A percentile compares a stretch with the other conserved stretches of the same genome.
Evolutionary conservation across 2,329 filamentous ascomycete genomes (phyloP).

Genomic region (Pseudogymnoascus pannorum): DNA sequence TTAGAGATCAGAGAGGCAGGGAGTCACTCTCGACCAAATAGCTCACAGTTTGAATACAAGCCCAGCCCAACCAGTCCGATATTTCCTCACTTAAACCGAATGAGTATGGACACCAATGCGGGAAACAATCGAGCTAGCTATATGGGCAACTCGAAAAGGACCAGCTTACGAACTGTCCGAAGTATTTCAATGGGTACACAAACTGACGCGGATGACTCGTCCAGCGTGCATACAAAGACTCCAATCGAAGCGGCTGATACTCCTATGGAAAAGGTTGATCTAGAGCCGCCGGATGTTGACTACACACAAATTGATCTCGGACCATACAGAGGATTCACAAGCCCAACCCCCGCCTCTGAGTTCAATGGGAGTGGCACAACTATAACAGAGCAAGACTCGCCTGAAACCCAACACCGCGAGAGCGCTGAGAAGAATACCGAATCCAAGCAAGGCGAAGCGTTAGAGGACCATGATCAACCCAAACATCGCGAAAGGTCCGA

Average conservation of each 20-base stretch:
- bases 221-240: conserved; percentile 33
- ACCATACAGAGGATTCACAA: conserved; percentile 28
- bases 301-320: conserved; percentile 52
- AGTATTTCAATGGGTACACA: conserved; percentile 61
- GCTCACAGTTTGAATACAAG: conserved; percentile 76
- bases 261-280: conserved; percentile 36
- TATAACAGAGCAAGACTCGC: background rate
- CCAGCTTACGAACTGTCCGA: conserved; percentile 57
- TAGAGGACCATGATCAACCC: conserved; percentile 29
- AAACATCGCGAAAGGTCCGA: conserved; percentile 25
- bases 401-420: conserved; percentile 26
- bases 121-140: conserved; percentile 64
- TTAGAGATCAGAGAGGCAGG: conserved; percentile 89
- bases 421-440: conserved; percentile 30
- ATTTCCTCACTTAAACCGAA: conserved; percentile 48
- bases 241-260: conserved; percentile 25
- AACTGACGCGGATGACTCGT: conserved; percentile 48
- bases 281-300: conserved; percentile 46
- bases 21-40: conserved; percentile 62
- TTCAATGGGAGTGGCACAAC: conserved; percentile 20
- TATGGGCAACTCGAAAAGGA: conserved; percentile 51
- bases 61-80: conserved; percentile 69
- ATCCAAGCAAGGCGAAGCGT: conserved; percentile 23
- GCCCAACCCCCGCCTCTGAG: conserved; percentile 18
- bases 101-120: conserved; percentile 60